phyloP scores from a whole-genome alignment of 306 rosid genomes.

The Lablab purpureus region DNA sequence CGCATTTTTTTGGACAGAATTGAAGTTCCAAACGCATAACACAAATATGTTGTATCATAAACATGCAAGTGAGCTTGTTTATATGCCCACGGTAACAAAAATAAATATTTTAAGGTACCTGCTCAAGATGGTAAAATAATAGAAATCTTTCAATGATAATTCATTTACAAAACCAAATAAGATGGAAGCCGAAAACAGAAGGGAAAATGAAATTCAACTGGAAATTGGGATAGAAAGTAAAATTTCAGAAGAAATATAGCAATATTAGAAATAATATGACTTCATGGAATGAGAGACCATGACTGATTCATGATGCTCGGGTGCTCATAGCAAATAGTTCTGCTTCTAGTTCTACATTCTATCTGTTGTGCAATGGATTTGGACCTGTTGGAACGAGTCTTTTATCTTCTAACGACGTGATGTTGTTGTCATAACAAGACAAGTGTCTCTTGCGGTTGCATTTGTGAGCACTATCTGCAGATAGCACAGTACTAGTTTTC shows the following conservation, averaged over 20 bases:
- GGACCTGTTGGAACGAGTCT: constrained; percentile 91
- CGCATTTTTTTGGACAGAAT: constrained; percentile 5
- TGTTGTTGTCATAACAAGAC: constrained; percentile 47
- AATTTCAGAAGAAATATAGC: neutral
- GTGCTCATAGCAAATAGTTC: constrained; percentile 12
- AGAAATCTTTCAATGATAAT: constrained; percentile 26
- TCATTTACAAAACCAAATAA: constrained; percentile 43
- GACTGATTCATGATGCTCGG: constrained; percentile 4
- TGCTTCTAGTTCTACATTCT: neutral
- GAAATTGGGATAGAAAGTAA: neutral
- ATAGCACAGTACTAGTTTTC: constrained; percentile 33
- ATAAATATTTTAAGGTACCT: neutral
- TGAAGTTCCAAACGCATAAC: constrained; percentile 2
- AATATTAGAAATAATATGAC: neutral
- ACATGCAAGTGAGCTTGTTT: constrained; percentile 33
- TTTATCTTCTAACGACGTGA: constrained; percentile 59
- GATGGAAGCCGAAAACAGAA: neutral
- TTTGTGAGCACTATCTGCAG: constrained; percentile 27
- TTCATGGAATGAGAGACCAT: constrained; percentile 14
- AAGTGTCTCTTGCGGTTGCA: constrained; percentile 52
- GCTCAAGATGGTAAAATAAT: constrained; percentile 4
- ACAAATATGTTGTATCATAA: constrained; percentile 31
- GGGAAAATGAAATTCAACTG: constrained; percentile 7
- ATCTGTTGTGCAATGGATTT: constrained; percentile 87
- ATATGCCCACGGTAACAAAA: neutral